Percentiles rank a stretch among this genome's conserved stretches.
These are phyloP conservation scores for Kernera saxatilis DNA, from an alignment of 345 rosid genomes.

Conservation along the genomic window DNA sequence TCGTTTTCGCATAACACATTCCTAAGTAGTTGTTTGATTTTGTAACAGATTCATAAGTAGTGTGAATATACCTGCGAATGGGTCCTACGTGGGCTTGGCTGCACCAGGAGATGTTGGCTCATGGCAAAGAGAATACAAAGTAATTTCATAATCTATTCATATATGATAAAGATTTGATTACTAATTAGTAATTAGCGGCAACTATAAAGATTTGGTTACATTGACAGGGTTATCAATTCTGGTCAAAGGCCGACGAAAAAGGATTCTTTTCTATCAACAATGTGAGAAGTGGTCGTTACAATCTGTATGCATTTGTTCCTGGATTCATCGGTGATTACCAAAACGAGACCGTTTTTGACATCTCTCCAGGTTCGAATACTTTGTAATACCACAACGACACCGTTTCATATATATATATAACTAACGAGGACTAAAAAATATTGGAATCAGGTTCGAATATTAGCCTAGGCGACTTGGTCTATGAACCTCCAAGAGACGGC, in stretches of 20 bases:
- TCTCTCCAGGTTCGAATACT: conserved; percentile 45
- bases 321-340: conserved; percentile 85
- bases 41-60: conserved; percentile 39
- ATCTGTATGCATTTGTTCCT: conserved; percentile 64
- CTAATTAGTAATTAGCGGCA: not conserved
- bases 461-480: conserved; percentile 53
- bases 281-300: conserved; percentile 53
- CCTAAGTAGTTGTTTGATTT: conserved; percentile 9
- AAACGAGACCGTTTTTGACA: conserved; percentile 34
- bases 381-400: not conserved
- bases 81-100: conserved; percentile 78
- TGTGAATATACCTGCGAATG: conserved; percentile 37
- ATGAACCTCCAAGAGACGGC: conserved; percentile 81
- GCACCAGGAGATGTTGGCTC: conserved; percentile 81
- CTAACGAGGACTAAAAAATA: not conserved
- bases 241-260: conserved; percentile 53
- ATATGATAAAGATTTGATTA: not conserved
- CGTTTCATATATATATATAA: not conserved
- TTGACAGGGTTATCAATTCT: conserved; percentile 82
- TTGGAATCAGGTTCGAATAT: conserved; percentile 37
- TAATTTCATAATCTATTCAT: conserved; percentile 21
- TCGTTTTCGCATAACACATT: not conserved
- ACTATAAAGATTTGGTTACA: not conserved
- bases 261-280: conserved; percentile 54
- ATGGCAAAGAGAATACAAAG: conserved; percentile 93